Evolutionary conservation across 176 grass and related monocot species (phyloP).

Genomic region (Oryza glumipatula): DNA sequence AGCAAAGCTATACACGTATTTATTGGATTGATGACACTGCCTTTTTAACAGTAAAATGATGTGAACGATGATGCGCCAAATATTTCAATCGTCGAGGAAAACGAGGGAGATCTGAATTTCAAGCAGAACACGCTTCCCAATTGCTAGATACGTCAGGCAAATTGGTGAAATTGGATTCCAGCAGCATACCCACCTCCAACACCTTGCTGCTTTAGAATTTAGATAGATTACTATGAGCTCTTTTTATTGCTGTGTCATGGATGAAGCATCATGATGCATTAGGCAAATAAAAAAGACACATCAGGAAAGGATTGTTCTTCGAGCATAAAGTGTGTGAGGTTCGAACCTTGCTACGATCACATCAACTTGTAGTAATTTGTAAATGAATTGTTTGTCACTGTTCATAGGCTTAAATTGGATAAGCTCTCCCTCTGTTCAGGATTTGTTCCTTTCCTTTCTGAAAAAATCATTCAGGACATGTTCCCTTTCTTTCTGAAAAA

Average conservation of each 20-base stretch:
- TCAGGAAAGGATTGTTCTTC: conserved; percentile 3
- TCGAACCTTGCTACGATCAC: neutral
- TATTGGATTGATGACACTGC: neutral
- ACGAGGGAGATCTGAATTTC: neutral
- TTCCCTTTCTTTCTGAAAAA: too few species aligned
- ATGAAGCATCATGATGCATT: conserved; percentile 8
- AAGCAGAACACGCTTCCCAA: neutral
- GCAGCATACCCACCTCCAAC: neutral
- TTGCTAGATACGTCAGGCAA: neutral
- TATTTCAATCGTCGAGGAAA: conserved; percentile 23
- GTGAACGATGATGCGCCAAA: neutral
- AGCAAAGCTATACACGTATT: neutral
- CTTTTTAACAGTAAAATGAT: neutral
- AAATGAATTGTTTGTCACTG: neutral
- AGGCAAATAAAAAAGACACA: neutral
- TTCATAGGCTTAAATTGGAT: neutral
- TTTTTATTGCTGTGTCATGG: conserved; percentile 23
- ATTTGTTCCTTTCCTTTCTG: too few species aligned
- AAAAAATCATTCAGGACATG: too few species aligned
- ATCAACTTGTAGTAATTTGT: conserved; percentile 7
- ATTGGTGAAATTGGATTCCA: conserved; percentile 44
- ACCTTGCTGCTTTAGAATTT: conserved; percentile 13
- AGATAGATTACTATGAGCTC: neutral
- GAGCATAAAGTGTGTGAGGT: conserved; percentile 24
- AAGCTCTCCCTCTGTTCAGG: neutral